phyloP scores from a whole-genome alignment of 2,329 filamentous ascomycete genomes.

The Sarocladiaceae sp. region DNA sequence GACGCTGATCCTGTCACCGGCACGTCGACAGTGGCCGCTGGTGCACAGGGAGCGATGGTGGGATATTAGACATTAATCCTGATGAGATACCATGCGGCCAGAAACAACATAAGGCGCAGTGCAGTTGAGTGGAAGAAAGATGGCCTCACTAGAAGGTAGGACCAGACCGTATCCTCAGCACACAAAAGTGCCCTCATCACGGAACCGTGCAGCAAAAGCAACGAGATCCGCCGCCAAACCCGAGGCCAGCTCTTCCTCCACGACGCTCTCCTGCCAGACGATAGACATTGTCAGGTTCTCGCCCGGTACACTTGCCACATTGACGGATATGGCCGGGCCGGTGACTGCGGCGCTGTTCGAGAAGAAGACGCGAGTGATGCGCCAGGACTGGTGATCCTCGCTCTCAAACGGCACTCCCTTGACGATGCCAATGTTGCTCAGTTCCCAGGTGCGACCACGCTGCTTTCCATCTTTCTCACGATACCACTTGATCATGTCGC shows the following conservation, averaged over 20 bases:
- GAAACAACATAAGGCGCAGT: too few species aligned
- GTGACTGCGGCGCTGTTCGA: conserved; percentile 40
- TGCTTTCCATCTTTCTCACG: conserved; percentile 33
- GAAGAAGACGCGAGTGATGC: conserved; percentile 40
- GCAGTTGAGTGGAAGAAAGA: too few species aligned
- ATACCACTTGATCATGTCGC: conserved; percentile 37
- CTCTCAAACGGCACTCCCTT: conserved; percentile 10
- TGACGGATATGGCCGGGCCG: conserved; percentile 37
- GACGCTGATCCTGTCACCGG: too few species aligned
- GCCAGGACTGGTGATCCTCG: conserved; percentile 19
- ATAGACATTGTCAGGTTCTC: conserved; percentile 29
- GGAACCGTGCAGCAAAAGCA: neutral
- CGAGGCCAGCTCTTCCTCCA: conserved; percentile 32
- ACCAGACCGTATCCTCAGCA: neutral
- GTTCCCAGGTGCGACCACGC: conserved; percentile 39
- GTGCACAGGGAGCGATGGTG: too few species aligned
- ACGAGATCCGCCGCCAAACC: conserved; percentile 30
- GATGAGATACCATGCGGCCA: too few species aligned
- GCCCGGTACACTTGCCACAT: conserved; percentile 38
- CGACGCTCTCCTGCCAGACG: conserved; percentile 41
- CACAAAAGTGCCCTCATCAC: neutral
- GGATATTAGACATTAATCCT: too few species aligned
- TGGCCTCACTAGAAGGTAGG: too few species aligned
- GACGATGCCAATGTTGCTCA: conserved; percentile 48
- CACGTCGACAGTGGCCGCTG: too few species aligned